Percentiles rank a stretch among this genome's conserved stretches.
Conservation (phyloP, 2,329 filamentous ascomycete species). For the Alternaria triticimaculans region DNA sequence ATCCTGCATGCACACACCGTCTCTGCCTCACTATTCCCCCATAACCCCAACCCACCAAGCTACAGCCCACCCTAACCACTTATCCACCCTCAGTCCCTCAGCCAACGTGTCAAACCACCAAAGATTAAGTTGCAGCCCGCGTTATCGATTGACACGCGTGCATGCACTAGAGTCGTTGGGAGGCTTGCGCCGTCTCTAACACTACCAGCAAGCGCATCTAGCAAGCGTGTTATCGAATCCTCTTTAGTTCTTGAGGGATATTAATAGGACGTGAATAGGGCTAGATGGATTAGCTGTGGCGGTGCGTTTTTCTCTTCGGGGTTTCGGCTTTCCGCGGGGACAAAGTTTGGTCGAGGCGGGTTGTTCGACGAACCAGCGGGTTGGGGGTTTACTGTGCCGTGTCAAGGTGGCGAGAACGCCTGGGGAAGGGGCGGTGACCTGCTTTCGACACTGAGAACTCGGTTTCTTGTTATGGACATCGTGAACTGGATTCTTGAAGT, state of each 20-base stretch:
- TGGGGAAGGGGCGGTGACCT: not conserved
- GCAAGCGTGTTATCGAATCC: not conserved
- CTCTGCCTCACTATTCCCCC: not conserved
- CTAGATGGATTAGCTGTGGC: not conserved
- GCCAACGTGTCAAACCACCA: not conserved
- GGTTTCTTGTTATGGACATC: not conserved
- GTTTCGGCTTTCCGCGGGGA: not conserved
- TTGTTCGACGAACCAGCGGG: not conserved
- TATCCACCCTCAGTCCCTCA: not conserved
- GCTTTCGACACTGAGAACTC: not conserved
- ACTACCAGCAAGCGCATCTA: not conserved
- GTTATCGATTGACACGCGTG: conserved; percentile 1
- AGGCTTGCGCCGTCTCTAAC: not conserved
- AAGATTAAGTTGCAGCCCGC: not conserved
- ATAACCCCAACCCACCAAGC: not conserved
- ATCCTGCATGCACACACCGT: not conserved
- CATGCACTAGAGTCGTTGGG: not conserved
- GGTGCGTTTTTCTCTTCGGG: not conserved
- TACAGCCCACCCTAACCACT: not conserved
- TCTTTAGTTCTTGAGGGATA: not conserved
- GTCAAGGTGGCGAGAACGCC: not conserved
- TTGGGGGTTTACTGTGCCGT: not conserved
- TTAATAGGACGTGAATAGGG: not conserved
- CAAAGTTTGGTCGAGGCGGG: not conserved
- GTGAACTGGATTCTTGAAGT: not conserved